Evolutionary conservation across 176 grass and related monocot genomes (phyloP).

Genomic region (Avena eriantha): DNA sequence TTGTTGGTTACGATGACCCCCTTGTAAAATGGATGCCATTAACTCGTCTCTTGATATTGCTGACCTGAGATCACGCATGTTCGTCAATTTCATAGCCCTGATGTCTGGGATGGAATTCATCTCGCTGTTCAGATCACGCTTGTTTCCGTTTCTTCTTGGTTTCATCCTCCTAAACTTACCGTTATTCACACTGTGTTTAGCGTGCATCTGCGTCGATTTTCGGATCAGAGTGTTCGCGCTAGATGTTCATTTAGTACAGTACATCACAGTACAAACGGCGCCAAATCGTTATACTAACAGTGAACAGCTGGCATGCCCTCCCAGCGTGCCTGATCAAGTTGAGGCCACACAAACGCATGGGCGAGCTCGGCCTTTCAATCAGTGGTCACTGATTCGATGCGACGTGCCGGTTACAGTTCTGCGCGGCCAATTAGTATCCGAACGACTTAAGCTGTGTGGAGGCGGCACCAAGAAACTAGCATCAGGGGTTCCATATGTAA

Average conservation of each 20-base stretch:
- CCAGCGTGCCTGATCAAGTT: neutral
- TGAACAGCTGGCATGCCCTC: no score
- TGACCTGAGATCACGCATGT: constrained; percentile 22
- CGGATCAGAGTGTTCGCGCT: no score
- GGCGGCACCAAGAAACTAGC: neutral
- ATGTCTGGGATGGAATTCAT: neutral
- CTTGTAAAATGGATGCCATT: constrained; percentile 49
- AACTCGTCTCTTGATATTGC: constrained; percentile 23
- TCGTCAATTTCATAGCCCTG: neutral
- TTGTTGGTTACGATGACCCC: constrained; percentile 43
- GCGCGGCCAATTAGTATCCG: constrained; percentile 2
- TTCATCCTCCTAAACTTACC: neutral
- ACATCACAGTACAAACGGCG: neutral
- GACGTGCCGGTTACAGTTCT: constrained; percentile 28
- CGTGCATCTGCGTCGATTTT: neutral
- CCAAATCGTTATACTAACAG: neutral
- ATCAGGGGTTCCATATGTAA: neutral
- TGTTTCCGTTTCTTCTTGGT: neutral
- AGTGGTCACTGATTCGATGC: constrained; percentile 19
- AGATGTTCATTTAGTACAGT: no score
- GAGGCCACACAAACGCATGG: constrained; percentile 35
- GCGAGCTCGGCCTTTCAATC: neutral
- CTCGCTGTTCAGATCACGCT: neutral
- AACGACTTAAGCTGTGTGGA: constrained; percentile 7
- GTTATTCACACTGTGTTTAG: neutral